These are phyloP conservation scores for Trichophyton benhamiae DNA, from an alignment of 2,329 filamentous ascomycete species.

Conservation along the genomic window DNA sequence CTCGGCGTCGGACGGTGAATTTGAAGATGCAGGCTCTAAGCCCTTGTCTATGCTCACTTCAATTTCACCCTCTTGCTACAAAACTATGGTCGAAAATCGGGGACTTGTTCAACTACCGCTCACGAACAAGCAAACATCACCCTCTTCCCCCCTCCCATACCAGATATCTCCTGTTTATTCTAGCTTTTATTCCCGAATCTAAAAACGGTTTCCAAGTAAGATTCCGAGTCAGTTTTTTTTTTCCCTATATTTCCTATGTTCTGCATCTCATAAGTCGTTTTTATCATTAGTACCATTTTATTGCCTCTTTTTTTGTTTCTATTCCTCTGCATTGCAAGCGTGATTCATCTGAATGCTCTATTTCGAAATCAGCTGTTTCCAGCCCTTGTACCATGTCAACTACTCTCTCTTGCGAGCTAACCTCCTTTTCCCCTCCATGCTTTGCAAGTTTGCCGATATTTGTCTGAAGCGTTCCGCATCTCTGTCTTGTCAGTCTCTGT, in stretches of 20 bases:
- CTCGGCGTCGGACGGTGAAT: not conserved
- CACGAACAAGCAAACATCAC: not conserved
- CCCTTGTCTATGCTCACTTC: not conserved
- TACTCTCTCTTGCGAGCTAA: slow-evolving; percentile 16
- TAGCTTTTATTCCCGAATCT: not conserved
- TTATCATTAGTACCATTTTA: slow-evolving; percentile 6
- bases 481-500: not conserved
- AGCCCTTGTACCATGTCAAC: slow-evolving; percentile 2
- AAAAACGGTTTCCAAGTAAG: not conserved
- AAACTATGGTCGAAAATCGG: not conserved
- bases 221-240: not conserved
- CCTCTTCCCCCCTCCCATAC: not conserved
- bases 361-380: slow-evolving; percentile 7
- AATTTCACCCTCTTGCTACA: not conserved
- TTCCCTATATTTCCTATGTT: slow-evolving; percentile 21
- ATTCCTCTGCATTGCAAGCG: slow-evolving; percentile 33
- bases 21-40: not conserved
- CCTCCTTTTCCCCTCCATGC: slow-evolving; percentile 12
- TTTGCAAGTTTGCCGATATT: slow-evolving; percentile 16
- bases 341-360: slow-evolving; percentile 24
- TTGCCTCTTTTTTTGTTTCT: slow-evolving; percentile 20
- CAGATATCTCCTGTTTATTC: not conserved
- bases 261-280: slow-evolving; percentile 10
- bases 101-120: not conserved
- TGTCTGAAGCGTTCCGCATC: slow-evolving; percentile 3